Base-by-base conservation (phyloP, 2,329 filamentous ascomycete genomes). In the Cytospora paraplurivora region DNA sequence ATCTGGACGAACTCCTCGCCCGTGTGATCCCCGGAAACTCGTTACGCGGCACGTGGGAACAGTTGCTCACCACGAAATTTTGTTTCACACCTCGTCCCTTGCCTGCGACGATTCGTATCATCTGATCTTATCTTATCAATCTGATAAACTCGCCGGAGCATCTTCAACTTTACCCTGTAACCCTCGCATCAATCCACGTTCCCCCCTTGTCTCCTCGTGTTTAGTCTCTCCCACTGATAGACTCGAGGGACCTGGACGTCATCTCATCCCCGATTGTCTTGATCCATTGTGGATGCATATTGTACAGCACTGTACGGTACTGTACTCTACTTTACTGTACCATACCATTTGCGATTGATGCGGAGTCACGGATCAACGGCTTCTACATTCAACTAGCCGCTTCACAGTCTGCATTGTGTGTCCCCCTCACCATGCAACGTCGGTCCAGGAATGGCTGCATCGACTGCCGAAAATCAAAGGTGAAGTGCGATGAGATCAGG, bases 401-500 rank as follows among this genome's bases (percentile, higher is more conserved):
- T 21, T 10, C 35, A 27, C 35, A n/a, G 12, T 32, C 53, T 7
- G 19, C 35, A 21, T 27, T 38, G 19, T 37, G 1, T 38, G 27
- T 52, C 27, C 13, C 6, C 27, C 27, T 33, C 27, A 32, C 13
- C 35, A 64, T 64, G 62, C 60, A 64, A 44, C 56, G 62, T 12
- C 41, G 62, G n/a, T 64, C 62, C 10, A 41, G 62, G 32, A n/a
- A 34, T 10, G 62, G 62, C 8, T 64, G 62, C 33, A 32, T 60
- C 41, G 57, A 60, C 34, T 64, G 62, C 34, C 49, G 47, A 17
- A 59, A 55, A 34, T 50, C 62, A 3, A 63, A 63, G 17, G 47
- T 63, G 19, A 63, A 63, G 33, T 63, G 62, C 51, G 62, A 63
- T n/a, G 62, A 63, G 51, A 47, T 59, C 56, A 55, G 56, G 19